These are phyloP conservation scores for Fagopyrum tataricum DNA, from an alignment of 148 eudicot genomes.

Conservation along the genomic window DNA sequence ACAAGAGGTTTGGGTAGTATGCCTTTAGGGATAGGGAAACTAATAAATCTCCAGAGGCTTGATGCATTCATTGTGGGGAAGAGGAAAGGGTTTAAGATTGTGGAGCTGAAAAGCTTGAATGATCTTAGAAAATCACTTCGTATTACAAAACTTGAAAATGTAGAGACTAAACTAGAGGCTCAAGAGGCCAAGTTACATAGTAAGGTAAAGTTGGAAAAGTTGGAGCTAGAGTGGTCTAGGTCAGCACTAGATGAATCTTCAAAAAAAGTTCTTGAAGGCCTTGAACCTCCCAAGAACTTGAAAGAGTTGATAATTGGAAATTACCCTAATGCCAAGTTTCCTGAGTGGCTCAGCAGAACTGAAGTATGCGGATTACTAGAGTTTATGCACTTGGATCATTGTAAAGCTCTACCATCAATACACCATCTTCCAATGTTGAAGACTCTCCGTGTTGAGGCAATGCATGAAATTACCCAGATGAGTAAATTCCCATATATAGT, in stretches of 20 bases:
- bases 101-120: neutral
- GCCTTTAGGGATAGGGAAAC: neutral
- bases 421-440: neutral
- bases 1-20: neutral
- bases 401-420: neutral
- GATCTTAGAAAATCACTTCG: neutral
- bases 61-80: neutral
- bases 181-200: neutral
- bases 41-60: neutral
- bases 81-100: neutral
- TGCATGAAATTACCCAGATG: neutral
- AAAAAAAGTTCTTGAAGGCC: neutral
- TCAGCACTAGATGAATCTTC: neutral
- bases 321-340: neutral
- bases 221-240: neutral
- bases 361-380: neutral
- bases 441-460: neutral
- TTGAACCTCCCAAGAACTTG: neutral
- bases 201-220: neutral
- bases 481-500: neutral
- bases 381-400: neutral
- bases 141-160: neutral
- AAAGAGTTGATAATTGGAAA: neutral
- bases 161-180: neutral
- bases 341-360: neutral